Conservation (phyloP, 805 yeast genomes). For the Candida fluviatilis region DNA sequence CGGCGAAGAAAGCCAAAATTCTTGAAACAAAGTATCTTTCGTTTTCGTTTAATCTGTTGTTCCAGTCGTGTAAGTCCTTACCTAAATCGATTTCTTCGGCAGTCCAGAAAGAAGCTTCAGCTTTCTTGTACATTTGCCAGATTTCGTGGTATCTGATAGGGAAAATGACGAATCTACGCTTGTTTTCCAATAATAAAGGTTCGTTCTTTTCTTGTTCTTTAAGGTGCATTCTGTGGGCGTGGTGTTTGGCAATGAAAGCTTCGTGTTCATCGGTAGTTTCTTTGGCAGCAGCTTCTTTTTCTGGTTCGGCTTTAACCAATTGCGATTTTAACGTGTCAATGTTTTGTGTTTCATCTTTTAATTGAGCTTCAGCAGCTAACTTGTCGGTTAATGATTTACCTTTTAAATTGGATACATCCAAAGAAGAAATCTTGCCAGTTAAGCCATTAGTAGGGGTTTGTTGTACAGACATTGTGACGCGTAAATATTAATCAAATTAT, state of each 20-base stretch:
- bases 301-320: constrained; percentile 14
- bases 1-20: constrained; percentile 96
- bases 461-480: constrained; percentile 42
- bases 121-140: constrained; percentile 98
- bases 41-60: constrained; percentile 78
- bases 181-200: constrained; percentile 83
- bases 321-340: background rate
- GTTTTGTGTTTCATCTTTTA: constrained; percentile 26
- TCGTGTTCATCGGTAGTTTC: constrained; percentile 35
- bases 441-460: constrained; percentile 57
- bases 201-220: constrained; percentile 80
- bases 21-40: constrained; percentile 91
- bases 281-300: constrained; percentile 17
- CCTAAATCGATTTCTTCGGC: constrained; percentile 97
- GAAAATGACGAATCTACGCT: constrained; percentile 84
- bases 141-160: constrained; percentile 96
- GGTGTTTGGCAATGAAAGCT: constrained; percentile 56
- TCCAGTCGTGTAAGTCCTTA: constrained; percentile 93
- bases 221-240: constrained; percentile 67
- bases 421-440: constrained; percentile 40
- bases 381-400: constrained; percentile 39
- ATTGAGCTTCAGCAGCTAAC: constrained; percentile 38
- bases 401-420: constrained; percentile 28
- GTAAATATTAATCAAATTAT: background rate
- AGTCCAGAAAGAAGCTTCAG: constrained; percentile 99